phyloP scores from a whole-genome alignment of 129 eudicot species.

The Mikania micrantha region DNA sequence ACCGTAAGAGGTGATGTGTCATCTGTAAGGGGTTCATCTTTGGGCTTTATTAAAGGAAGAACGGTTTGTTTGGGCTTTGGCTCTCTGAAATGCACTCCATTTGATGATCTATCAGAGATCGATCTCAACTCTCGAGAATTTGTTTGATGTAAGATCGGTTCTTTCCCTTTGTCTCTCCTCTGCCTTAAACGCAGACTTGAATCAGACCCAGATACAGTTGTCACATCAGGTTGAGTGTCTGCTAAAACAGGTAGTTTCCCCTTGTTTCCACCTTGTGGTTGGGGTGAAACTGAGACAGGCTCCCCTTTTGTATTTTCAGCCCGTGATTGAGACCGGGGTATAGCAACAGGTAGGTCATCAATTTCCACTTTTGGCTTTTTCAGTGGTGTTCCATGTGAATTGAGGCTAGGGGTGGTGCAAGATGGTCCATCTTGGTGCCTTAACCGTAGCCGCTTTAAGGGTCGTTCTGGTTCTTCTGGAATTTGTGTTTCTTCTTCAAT shows the following conservation, averaged over 20 bases:
- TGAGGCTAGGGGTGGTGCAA: constrained; percentile 22
- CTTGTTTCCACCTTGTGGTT: constrained; percentile 34
- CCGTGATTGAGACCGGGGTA: constrained; percentile 23
- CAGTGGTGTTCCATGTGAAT: constrained; percentile 22
- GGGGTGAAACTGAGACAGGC: constrained; percentile 30
- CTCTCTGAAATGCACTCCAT: constrained; percentile 32
- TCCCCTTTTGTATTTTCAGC: constrained; percentile 4
- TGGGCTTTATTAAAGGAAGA: constrained; percentile 47
- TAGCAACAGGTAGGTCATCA: constrained; percentile 37
- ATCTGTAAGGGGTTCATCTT: constrained; percentile 64
- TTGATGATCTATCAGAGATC: constrained; percentile 34
- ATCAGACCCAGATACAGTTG: constrained; percentile 27
- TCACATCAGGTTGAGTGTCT: constrained; percentile 19
- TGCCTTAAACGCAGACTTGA: constrained; percentile 22
- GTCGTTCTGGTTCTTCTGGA: constrained; percentile 58
- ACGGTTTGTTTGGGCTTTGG: constrained; percentile 33
- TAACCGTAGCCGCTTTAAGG: constrained; percentile 61
- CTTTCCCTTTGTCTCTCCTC: constrained; percentile 51
- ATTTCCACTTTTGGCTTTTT: constrained; percentile 53
- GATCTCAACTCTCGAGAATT: constrained; percentile 30
- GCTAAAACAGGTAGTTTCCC: constrained; percentile 54
- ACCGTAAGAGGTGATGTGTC: constrained; percentile 37
- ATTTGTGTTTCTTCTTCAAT: constrained; percentile 52
- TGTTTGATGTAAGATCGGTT: constrained; percentile 35
- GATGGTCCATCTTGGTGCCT: constrained; percentile 50